phyloP scores from a whole-genome alignment of 1,139 yeast genomes.

The Sugiyamaella pinicola region DNA sequence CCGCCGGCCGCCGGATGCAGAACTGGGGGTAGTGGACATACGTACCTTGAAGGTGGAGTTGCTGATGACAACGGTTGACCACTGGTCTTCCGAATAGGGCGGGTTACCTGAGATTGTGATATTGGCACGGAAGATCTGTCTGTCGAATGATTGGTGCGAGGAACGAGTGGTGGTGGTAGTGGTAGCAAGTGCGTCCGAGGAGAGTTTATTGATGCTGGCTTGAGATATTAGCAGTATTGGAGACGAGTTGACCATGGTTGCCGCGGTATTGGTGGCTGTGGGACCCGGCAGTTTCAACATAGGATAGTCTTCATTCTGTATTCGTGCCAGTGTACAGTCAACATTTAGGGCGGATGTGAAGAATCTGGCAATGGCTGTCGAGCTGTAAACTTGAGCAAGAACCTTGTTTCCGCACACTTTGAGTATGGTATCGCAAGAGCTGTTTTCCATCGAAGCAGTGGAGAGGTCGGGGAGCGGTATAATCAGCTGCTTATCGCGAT shows the following conservation, averaged over 20 bases:
- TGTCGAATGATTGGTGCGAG: constrained; percentile 7
- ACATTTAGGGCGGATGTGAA: constrained; percentile 38
- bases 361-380: constrained; percentile 28
- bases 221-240: constrained; percentile 44
- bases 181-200: constrained; percentile 2
- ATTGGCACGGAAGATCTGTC: constrained; percentile 46
- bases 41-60: constrained; percentile 26
- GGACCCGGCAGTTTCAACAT: constrained; percentile 6
- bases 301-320: constrained; percentile 14
- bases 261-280: background rate
- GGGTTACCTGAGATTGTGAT: constrained; percentile 37
- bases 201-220: constrained; percentile 37
- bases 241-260: constrained; percentile 42
- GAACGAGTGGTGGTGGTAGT: background rate
- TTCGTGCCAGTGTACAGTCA: constrained; percentile 43
- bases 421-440: background rate
- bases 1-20: too few species aligned
- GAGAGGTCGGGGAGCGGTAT: constrained; percentile 7
- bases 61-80: constrained; percentile 35
- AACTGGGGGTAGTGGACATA: background rate
- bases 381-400: constrained; percentile 6
- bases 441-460: background rate
- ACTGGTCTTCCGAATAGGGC: constrained; percentile 45
- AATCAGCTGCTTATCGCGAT: constrained; percentile 4
- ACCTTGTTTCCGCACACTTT: constrained; percentile 17